Base-by-base conservation (phyloP, 2,329 filamentous ascomycete species). In the Thermochaetoides dissita region DNA sequence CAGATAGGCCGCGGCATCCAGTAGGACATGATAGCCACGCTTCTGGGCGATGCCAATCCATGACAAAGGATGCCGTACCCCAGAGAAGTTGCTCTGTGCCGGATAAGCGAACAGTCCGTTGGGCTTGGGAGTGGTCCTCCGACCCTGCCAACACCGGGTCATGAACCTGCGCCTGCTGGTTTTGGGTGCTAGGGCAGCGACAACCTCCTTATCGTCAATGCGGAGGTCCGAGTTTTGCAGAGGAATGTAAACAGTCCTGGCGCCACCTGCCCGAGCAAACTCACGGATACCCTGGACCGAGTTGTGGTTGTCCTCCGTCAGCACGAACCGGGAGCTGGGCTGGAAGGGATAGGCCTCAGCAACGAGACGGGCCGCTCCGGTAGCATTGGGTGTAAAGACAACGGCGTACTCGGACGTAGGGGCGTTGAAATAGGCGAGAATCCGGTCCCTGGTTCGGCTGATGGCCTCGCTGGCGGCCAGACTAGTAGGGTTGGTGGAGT, bases 21-120 rank as follows among this genome's bases (percentile, higher is more conserved):
- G 55, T 7, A 64, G 51, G 2, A 66, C 63, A 41, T 64, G 60
- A 40, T 61, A 66, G 17, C 63, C 62, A 7, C 51, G 49, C 5
- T 49, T 40, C 46, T 65, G 63, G 2, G 62, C 63, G 10, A 55
- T 43, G 1, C 39, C 34, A 0, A 63, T 48, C 61, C 61, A 65
- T 0, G 51, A 49, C 0, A 67, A 53, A 10, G 63, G 61, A 36
- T 67, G 64, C 0, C 59, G 59, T 3, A 64, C 63, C 30, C 65
- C 64, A 38, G 54, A 61, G 42, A 67, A 66, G 48, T 68, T 68
- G 46, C 61, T 65, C 49, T 68, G 65, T 0, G 64, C 65, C 3
- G 65, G 65, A 49, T 64, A 68, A 3, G 63, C 64, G 45, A 68
- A 65, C 11, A 68, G 53, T 7, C 61, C 60, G 11, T 39, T 53